Base-by-base conservation (phyloP, 768 basidiomycete genomes). In the Psilocybe cyanescens region DNA sequence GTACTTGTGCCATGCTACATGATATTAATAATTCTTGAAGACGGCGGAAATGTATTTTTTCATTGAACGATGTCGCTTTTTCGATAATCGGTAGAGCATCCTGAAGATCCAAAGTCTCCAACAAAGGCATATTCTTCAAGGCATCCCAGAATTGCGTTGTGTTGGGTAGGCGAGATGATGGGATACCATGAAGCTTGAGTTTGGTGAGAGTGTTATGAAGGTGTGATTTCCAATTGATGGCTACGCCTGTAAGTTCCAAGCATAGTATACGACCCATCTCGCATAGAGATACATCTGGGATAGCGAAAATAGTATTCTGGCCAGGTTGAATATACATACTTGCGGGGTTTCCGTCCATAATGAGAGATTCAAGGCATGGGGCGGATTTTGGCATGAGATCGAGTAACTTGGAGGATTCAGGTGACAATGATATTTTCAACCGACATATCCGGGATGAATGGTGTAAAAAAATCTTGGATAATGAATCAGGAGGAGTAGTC, bases 221-320 rank as follows among this genome's bases (percentile, higher is more conserved):
- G n/a, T 54, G 61, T 6, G 31, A 45, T 28, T 47, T 45, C 61
- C 50, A 62, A 39, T 48, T 39, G 41, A 62, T 46, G 5, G 24
- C 17, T 47, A 56, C 52, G 6, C 56, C 41, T 4, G 30, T 39
- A 11, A 62, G 6, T 17, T 51, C 51, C n/a, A 62, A n/a, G 19
- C 50, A 29, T 30, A n/a, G 33, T 9, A 62, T 31, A 6, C 56
- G 49, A 52, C 37, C 44, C 35, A 52, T 52, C 35, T 57, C 49
- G 3, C 6, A 41, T 8, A 61, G 39, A 9, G 35, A 41, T 19
- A 14, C 48, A 1, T 30, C 46, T 24, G 50, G 31, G 28, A 62
- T 2, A 24, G 24, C 24, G n/a, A 30, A n/a, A 7, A 46, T 52
- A 4, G 11, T 41, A 16, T 4, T 30, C 2, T 44, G 11, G 5